Conservation (phyloP, 2,329 filamentous ascomycete species). For the Diaporthe destruens region DNA sequence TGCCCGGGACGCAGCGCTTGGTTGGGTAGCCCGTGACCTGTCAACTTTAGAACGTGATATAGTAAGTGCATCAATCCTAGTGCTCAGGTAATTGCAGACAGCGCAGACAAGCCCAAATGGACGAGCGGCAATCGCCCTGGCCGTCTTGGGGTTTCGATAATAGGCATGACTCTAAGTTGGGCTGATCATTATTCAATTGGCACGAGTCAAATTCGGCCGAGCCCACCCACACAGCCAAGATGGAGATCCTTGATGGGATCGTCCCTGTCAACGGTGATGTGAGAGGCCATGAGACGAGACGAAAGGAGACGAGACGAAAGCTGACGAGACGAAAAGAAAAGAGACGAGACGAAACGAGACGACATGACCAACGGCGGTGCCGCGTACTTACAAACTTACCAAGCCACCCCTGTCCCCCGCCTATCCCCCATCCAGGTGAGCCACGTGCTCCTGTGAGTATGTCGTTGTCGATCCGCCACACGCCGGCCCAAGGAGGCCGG, state of each 20-base stretch:
- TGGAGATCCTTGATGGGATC: conserved; percentile 1
- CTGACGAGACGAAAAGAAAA: conserved; percentile 8
- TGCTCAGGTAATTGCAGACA: background rate
- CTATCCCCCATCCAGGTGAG: conserved; percentile 12
- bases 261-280: background rate
- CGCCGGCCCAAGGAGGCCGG: background rate
- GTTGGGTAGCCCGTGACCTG: conserved; percentile 20
- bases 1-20: conserved; percentile 1
- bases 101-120: background rate
- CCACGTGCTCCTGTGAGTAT: conserved; percentile 15
- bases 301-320: conserved; percentile 8
- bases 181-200: background rate
- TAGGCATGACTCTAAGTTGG: conserved; percentile 5
- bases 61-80: background rate
- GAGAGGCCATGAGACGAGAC: background rate
- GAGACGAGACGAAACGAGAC: conserved; percentile 8
- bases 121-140: conserved; percentile 11
- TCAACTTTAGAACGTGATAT: conserved; percentile 13
- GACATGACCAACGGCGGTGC: conserved; percentile 4
- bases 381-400: background rate
- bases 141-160: conserved; percentile 9
- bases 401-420: conserved; percentile 10
- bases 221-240: background rate
- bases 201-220: background rate
- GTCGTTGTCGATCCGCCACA: conserved; percentile 9